phyloP scores from a whole-genome alignment of 108 stramenopile genomes.

The Skeletonema costatum region DNA sequence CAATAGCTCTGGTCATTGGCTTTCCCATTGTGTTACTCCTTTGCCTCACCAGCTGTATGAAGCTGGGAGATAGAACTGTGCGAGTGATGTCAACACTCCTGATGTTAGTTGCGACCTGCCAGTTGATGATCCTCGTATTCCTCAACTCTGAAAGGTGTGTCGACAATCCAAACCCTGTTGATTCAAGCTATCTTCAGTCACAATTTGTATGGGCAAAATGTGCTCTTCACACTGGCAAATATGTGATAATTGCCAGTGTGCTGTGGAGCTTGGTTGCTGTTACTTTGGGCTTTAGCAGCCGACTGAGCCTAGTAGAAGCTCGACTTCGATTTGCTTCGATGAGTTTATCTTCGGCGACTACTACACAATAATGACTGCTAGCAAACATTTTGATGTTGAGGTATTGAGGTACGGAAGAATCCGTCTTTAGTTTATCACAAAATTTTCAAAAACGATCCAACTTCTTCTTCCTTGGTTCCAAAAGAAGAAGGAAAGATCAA shows the following conservation, averaged over 20 bases:
- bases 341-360: not conserved
- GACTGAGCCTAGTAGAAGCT: not conserved
- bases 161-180: not conserved
- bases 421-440: not conserved
- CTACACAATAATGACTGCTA: not conserved
- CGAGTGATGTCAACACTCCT: not conserved
- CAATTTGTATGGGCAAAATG: not conserved
- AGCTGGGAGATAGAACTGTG: not conserved
- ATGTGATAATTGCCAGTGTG: not conserved
- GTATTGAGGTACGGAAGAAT: not conserved
- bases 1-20: not conserved
- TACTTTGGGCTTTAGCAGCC: not conserved
- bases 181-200: not conserved
- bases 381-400: not conserved
- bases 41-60: slow-evolving; percentile 5
- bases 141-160: not conserved
- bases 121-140: slow-evolving; percentile 1
- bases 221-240: not conserved
- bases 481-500: not conserved
- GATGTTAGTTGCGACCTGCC: not conserved
- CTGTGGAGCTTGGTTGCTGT: not conserved
- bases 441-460: not conserved
- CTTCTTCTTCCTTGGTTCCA: no score
- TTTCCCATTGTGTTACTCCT: not conserved
- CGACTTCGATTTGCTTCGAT: not conserved